Base-by-base conservation (phyloP, 2,329 filamentous ascomycete genomes). In the Reticulascus tulasneorum region DNA sequence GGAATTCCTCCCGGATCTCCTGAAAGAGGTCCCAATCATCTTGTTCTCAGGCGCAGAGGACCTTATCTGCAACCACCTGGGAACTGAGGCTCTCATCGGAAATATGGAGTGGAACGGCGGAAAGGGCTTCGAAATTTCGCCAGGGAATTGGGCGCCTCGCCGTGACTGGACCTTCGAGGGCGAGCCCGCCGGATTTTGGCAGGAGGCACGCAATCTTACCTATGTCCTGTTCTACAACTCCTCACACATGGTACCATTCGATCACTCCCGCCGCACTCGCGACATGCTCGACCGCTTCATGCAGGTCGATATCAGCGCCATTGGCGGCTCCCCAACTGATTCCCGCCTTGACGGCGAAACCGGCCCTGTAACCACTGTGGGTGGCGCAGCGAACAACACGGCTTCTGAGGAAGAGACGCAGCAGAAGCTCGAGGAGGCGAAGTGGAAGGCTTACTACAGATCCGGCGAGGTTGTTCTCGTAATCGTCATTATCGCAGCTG, bases 201-300 rank as follows among this genome's bases (percentile, higher is more conserved):
- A 98, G 62, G 79, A 89, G 58, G 91, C 93, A 2, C 82, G 94
- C 47, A 98, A 98, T 63, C 66, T 98, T 43, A 96, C 93, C 1
- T 98, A 98, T 56, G 82, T 98, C 21, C 73, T 94, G 25, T 95
- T 97, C 64, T 87, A 94, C 69, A 94, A 98, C 60, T 82, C 88
- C 12, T 94, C 86, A 32, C 93, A 98, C 62, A 98, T 98, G 93
- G 93, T 98, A 2, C 94, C 93, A 1, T 97, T 93, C 54, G 91
- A 98, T 61, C 86, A 85, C 51, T 83, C 91, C 2, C 81, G 88
- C 30, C 83, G 89, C 42, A 85, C 82, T 15, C 79, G 91, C 44
- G 93, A 97, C 59, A 98, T 98, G 93, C 79, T 98, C 12, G 91
- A 98, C 62, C 85, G 93, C 25, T 95, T 98, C 65, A 88, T 97